Evolutionary conservation across 2,329 filamentous ascomycete species (phyloP), one percentile per base, ranked within the genome.

Genomic region (Leptographium flavum): DNA sequence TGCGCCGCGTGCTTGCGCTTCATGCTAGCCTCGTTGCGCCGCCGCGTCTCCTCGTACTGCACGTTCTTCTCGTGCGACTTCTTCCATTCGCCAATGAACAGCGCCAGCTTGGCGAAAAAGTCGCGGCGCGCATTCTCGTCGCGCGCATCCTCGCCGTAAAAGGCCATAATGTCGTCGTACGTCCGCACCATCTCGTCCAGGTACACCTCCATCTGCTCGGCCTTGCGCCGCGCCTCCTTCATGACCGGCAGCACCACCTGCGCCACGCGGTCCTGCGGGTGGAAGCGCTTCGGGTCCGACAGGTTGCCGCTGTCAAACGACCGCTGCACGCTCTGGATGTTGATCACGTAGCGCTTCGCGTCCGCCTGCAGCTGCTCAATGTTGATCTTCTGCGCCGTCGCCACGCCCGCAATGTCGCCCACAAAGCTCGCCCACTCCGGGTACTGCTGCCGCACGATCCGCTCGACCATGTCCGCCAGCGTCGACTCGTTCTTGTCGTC

Each of bases 401-500:
- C 66, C 31, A 96, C 87, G 21, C 82, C 83, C 21, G 65, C 65
- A 53, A 98, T 94, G 57, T 98, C 90, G 10, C 85, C 78, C 17
- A 78, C 70, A 62, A 96, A 96, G 30, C 73, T 73, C 63, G 95
- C 88, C 85, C 88, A 96, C 62, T 95, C 86, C 3, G 90, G 84
- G 54, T 96, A 98, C 60, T 96, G 90, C 58, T 87, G 92, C 52
- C 92, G 83, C 47, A 96, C 90, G 54, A 95, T 94, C 54, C 90
- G 83, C 64, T 98, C 92, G 37, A 98, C 87, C 37, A 96, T 75
- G 63, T 98, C 92, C 46, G 90, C 87, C 58, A 98, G 83, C 1
- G 87, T 95, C 1, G 87, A 90, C 63, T 96, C 84, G 63, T 98
- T 98, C 73, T 95, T 95, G 68, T 94, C 87, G 59, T 98, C 92